Evolutionary conservation across 2,329 filamentous ascomycete genomes (phyloP).

Genomic region (Fusarium caatingaense): DNA sequence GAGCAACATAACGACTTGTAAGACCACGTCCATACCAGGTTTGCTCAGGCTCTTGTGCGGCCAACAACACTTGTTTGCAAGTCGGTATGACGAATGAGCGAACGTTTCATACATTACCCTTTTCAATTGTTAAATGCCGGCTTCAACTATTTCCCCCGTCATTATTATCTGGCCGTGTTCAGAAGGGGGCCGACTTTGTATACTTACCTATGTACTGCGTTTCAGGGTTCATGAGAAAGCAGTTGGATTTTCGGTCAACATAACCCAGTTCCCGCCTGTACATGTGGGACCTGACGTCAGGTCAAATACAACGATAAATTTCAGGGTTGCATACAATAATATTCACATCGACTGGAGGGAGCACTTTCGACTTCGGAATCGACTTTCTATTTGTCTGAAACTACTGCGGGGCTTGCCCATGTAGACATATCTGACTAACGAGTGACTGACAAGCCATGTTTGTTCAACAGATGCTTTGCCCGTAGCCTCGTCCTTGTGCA

Average conservation of each 20-base stretch:
- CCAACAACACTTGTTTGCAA: neutral
- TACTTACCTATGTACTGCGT: neutral
- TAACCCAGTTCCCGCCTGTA: neutral
- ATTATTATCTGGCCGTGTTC: neutral
- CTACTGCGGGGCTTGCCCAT: constrained; percentile 52
- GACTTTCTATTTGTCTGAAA: constrained; percentile 48
- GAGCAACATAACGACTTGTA: constrained; percentile 49
- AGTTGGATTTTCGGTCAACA: neutral
- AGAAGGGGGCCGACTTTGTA: neutral
- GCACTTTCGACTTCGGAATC: constrained; percentile 37
- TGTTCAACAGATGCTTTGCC: constrained; percentile 45
- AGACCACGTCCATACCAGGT: neutral
- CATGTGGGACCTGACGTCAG: constrained; percentile 13
- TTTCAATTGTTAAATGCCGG: neutral
- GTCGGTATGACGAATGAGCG: neutral
- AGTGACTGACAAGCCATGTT: constrained; percentile 52
- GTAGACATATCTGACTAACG: constrained; percentile 46
- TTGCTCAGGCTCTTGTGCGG: neutral
- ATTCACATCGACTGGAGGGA: constrained; percentile 10
- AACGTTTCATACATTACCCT: constrained; percentile 1
- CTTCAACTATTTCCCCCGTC: constrained; percentile 30
- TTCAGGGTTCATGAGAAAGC: neutral
- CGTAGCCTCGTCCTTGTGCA: constrained; percentile 47
- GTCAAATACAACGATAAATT: neutral
- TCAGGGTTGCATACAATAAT: neutral